Conservation (phyloP, 108 stramenopile species). For the Pseudonitzschia multiseries region DNA sequence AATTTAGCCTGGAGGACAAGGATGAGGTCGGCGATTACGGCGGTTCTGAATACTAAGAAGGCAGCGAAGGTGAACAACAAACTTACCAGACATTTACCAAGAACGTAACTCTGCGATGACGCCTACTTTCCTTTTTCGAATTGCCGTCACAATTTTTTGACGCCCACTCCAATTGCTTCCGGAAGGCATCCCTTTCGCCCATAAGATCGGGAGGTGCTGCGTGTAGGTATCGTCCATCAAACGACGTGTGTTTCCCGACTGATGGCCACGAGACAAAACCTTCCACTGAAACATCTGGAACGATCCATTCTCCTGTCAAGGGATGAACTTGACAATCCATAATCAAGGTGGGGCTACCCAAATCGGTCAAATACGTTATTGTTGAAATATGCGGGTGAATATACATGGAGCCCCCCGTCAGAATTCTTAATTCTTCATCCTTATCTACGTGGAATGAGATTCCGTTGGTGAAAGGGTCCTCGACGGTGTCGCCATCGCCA, state of each 20-base stretch:
- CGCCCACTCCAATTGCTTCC: constrained; percentile 38
- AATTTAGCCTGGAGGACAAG: constrained; percentile 45
- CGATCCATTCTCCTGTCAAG: constrained; percentile 60
- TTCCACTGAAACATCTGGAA: constrained; percentile 19
- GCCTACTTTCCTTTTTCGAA: constrained; percentile 19
- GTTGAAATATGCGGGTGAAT: constrained; percentile 83
- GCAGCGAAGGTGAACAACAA: background rate
- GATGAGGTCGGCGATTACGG: too few relatives aligned
- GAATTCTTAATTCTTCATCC: constrained; percentile 78
- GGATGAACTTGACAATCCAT: constrained; percentile 55
- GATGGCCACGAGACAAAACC: constrained; percentile 70
- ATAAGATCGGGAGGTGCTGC: constrained; percentile 73
- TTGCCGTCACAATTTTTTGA: background rate
- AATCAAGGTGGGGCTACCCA: constrained; percentile 70
- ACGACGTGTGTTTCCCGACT: constrained; percentile 74
- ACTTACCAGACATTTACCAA: constrained; percentile 86
- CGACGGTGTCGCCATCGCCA: constrained; percentile 28
- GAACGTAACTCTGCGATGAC: constrained; percentile 73
- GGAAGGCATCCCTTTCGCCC: constrained; percentile 46
- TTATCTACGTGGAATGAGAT: constrained; percentile 89
- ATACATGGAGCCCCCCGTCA: constrained; percentile 65
- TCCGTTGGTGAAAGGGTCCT: constrained; percentile 32
- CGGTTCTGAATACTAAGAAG: too few relatives aligned
- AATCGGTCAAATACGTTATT: constrained; percentile 76
- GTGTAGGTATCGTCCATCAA: constrained; percentile 79